Evolutionary conservation across 148 eudicot genomes (phyloP), one percentile per base, ranked within the genome.

Genomic region (Vaccinium corymbosum): DNA sequence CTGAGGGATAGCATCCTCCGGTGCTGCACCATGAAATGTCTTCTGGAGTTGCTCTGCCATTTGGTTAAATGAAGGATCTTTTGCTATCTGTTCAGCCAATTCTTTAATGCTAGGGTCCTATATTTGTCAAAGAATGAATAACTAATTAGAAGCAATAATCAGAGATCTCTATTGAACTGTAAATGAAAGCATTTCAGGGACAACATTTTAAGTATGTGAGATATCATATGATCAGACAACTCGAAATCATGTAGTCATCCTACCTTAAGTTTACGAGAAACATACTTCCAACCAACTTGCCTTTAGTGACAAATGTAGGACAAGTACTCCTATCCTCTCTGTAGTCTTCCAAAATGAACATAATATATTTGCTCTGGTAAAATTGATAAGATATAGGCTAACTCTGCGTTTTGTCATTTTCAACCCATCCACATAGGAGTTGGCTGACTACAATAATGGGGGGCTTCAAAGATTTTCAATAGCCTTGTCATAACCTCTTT

Each of bases 81-180:
- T 92, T 73, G 98, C 91, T 81, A 95, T 95, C 87, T 95, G 98
- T 84, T 95, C 97, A 53, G 98, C 98, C 86, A 95, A 87, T 64
- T 95, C 98, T 91, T 94, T 95, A 79, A 94, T 91, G 93, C 98
- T 94, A 59, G 98, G 98, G 82, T 95, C 98, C 98, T 95, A 80
- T 75, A 87, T 79, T 71, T 78, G 81, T 77, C 82, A 88, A 19
- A 83, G 14, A 48, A 79, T 59, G 14, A 55, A 50, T 27, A 81
- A 25, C 25, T 82, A 82, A 25, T 49, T 82, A 82, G 59, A 68
- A 50, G 76, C 5, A 66, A 66, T 7, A 46, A 15, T 48, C 52
- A 51, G 57, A 66, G 35, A 82, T 29, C 12, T 71, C 19, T 61
- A n/a, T 13, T n/a, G 13, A 32, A 79, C 16, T 78, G 32, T 22